Percentiles rank a stretch among this genome's conserved stretches.
phyloP scores from a whole-genome alignment of 2,329 filamentous ascomycete genomes.

The Didymella arachidicola region DNA sequence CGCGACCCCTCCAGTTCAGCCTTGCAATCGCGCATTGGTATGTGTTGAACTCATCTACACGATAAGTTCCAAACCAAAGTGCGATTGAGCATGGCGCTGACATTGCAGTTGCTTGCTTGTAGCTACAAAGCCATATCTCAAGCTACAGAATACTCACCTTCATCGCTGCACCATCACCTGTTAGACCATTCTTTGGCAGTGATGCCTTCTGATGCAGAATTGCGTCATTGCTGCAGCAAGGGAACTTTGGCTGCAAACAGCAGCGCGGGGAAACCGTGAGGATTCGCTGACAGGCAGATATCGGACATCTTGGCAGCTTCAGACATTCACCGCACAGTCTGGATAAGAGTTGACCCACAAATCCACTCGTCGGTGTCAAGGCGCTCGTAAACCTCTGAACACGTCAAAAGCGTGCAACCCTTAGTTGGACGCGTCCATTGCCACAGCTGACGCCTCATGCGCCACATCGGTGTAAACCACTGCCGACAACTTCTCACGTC shows the following conservation, averaged over 20 bases:
- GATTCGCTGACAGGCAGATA: not conserved
- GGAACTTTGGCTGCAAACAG: not conserved
- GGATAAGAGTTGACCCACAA: not conserved
- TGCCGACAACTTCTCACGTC: conserved; percentile 23
- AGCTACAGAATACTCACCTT: not conserved
- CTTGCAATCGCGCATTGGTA: not conserved
- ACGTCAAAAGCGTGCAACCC: not conserved
- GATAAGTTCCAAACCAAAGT: too few species aligned
- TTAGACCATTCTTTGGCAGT: conserved; percentile 8
- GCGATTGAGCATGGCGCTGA: not conserved
- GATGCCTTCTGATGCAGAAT: conserved; percentile 15
- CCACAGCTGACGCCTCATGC: conserved; percentile 27
- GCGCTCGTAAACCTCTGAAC: not conserved
- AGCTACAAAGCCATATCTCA: not conserved
- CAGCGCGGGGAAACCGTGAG: conserved; percentile 12
- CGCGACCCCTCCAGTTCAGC: conserved; percentile 20
- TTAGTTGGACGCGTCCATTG: conserved; percentile 4
- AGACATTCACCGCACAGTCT: not conserved
- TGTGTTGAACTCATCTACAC: not conserved
- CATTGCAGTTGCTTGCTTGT: not conserved
- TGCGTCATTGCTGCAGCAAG: conserved; percentile 15
- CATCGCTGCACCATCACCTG: not conserved
- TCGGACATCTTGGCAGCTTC: not conserved
- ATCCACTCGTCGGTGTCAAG: not conserved
- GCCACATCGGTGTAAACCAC: conserved; percentile 35